Evolutionary conservation across 805 yeast species (phyloP), one percentile per base, ranked within the genome.

Genomic region (Starmerella roubikii): DNA sequence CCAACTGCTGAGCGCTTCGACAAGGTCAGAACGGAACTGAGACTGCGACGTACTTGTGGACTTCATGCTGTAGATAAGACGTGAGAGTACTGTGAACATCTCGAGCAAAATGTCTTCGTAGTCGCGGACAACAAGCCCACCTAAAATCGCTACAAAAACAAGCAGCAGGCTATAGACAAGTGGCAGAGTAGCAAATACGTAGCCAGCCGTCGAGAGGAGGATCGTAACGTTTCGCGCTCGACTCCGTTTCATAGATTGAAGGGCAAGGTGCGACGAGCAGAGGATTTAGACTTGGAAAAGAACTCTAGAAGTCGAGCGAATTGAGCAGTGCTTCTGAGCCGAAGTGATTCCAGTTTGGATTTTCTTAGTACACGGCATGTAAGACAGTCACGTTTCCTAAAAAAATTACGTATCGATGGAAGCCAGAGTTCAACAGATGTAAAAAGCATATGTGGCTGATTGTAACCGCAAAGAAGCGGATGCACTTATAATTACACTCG

Each of bases 1-100:
- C 12, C 54, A 40, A 1, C 52, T 51, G 2, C 52, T 49, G 3
- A 55, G 41, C 4, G 52, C 43, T 7, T 38, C 11, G 1, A 35
- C 24, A 5, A 39, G 19, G 13, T 34, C 22, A 17, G 6, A 16
- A 5, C 41, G 30, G 30, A 30, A 11, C 12, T 22, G 3, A 2
- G 33, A 9, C 15, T n/a, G 13, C 24, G 24, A 2, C 25, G 11
- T 3, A 9, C 3, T 16, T 9, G 10, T 17, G 13, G 15, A 15
- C 23, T 9, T 21, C 12, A 20, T 15, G n/a, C 27, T 26, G 22
- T 20, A 12, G 11, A 35, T 27, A 16, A 34, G 3, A 2, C 35
- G 26, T 1, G 41, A 39, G 3, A 41, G 4, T 15, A 19, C 11
- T 9, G 35, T 34, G 31, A 41, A 41, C 32, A 37, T 30, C 3